Percentiles rank a stretch among this genome's conserved stretches.
Conservation (phyloP, 2,329 filamentous ascomycete genomes). For the Aspergillus sergii region DNA sequence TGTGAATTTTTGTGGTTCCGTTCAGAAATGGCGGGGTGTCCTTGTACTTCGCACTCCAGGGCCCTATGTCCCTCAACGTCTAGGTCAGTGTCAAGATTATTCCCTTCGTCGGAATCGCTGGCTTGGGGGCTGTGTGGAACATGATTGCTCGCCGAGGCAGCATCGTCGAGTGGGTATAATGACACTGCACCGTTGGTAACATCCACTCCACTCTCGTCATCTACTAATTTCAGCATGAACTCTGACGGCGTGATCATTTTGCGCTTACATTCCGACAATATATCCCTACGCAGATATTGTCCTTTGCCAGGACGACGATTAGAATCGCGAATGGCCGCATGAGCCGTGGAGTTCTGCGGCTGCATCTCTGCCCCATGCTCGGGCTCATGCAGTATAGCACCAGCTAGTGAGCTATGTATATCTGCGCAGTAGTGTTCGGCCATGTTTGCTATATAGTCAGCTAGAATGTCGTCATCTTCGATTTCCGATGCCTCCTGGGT, state of each 20-base stretch:
- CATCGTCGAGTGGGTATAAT: not conserved
- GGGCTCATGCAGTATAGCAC: not conserved
- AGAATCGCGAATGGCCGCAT: not conserved
- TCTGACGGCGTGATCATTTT: not conserved
- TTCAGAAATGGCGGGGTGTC: not conserved
- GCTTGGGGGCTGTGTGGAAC: not conserved
- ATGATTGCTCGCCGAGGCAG: not conserved
- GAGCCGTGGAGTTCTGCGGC: not conserved
- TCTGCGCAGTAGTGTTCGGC: constrained; percentile 30
- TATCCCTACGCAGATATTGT: too few relatives aligned
- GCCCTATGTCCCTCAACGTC: not conserved
- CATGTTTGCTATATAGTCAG: constrained; percentile 47
- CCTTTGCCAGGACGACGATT: not conserved
- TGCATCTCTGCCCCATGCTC: not conserved
- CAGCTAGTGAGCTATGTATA: not conserved
- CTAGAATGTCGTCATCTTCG: constrained; percentile 51
- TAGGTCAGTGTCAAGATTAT: not conserved
- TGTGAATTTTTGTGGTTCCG: not conserved
- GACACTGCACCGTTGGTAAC: not conserved
- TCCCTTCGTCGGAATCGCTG: constrained; percentile 10
- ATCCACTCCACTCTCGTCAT: not conserved
- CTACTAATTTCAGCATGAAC: not conserved
- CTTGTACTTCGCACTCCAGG: not conserved
- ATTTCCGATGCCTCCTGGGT: not conserved
- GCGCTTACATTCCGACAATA: not conserved